phyloP scores from a whole-genome alignment of 345 rosid genomes.

The Hypericum androsaemum region DNA sequence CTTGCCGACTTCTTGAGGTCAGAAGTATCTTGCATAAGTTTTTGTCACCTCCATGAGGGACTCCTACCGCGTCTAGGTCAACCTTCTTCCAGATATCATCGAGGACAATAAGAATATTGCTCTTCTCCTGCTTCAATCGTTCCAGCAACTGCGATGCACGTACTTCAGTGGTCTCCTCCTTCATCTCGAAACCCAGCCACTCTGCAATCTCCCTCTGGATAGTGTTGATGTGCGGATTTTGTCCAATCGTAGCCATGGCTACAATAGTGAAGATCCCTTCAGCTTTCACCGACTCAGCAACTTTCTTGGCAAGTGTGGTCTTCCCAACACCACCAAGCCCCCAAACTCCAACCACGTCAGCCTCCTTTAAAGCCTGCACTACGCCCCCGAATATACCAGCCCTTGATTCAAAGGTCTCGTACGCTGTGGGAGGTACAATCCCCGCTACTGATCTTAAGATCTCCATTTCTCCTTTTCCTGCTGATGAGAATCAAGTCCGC shows the following conservation, averaged over 20 bases:
- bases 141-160: conserved; percentile 1
- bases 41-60: not conserved
- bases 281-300: conserved; percentile 1
- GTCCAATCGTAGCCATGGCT: not conserved
- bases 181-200: conserved; percentile 1
- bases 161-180: not conserved
- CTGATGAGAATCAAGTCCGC: no score
- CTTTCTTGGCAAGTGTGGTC: conserved; percentile 7
- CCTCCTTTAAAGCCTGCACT: not conserved
- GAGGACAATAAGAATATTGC: not conserved
- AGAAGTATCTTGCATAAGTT: conserved; percentile 15
- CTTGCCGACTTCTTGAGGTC: conserved; percentile 7
- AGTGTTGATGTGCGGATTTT: not conserved
- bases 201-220: conserved; percentile 15
- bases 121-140: conserved; percentile 4
- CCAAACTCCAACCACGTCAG: conserved; percentile 8
- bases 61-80: conserved; percentile 1
- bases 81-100: conserved; percentile 9
- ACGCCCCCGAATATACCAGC: not conserved
- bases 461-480: no score
- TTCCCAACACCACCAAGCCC: conserved; percentile 12
- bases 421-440: not conserved
- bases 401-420: conserved; percentile 12
- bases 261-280: conserved; percentile 3
- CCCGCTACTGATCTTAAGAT: no score